Base-by-base conservation (phyloP, 78 protist species). In the Isochrysis galbana region DNA sequence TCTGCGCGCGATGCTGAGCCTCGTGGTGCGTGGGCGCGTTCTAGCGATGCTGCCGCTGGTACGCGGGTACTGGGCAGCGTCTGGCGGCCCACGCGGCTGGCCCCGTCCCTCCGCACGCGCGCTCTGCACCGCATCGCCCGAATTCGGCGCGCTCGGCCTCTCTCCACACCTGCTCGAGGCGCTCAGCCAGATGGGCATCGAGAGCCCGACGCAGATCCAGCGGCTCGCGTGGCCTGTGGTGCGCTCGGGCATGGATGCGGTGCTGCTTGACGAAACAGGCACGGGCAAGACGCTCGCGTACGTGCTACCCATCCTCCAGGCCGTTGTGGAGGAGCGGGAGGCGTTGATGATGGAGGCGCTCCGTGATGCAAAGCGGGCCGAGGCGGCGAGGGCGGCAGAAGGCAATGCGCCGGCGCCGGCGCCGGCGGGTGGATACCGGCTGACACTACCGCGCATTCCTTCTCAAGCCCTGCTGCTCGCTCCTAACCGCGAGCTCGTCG, bases 261-360 rank as follows among this genome's bases (percentile, higher is more conserved):
- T 80, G 39, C 11, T 80, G 34, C 48, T 44, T n/a, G 55, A 29
- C 55, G 54, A 80, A 54, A 80, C 88, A 23, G 88, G 88, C 29
- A 29, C 36, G 3, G 88, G 88, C 39, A 80, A 80, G 88, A 80
- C 88, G 39, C 51, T 80, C 39, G 88, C 88, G 29, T 80, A 80
- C 88, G n/a, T 17, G 55, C 88, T 80, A 1, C 88, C 88, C 14
- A 23, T 44, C 11, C 39, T 44, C 36, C 25, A 44, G 32, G 42
- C 42, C 39, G 2, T 80, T 46, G 55, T 80, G 29, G 47, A 1
- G 38, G 47, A 39, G 46, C 22, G 42, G 47, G 86, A 19, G 86
- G 46, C 2, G 32, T 4, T 22, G 34, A 46, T 19, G 14, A 39
- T 5, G 39, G 39, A 26, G 34, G 78, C 89, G 46, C 34, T 21